A percentile compares a stretch with the other conserved stretches of the same genome.
Evolutionary conservation across 768 basidiomycete species (phyloP).

Genomic region (Lentinula lateritia): DNA sequence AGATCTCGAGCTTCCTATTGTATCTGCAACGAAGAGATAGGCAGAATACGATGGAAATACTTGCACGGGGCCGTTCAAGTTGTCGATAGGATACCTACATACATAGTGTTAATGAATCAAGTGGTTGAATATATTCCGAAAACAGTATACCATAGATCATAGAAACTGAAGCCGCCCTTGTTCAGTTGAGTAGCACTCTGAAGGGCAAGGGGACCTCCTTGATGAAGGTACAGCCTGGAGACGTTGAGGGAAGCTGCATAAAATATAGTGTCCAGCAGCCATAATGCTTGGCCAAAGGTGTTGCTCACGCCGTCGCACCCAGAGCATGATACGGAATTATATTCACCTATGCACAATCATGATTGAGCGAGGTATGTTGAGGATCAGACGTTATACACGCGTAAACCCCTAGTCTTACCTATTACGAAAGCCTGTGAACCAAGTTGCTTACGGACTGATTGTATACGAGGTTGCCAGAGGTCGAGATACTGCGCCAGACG

Average conservation of each 20-base stretch:
- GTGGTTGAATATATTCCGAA: too few relatives aligned
- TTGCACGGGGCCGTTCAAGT: constrained; percentile 40
- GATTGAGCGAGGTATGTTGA: not conserved
- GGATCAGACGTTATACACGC: too few relatives aligned
- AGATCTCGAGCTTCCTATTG: constrained; percentile 37
- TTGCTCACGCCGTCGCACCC: constrained; percentile 45
- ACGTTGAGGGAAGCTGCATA: constrained; percentile 47
- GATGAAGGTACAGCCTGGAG: constrained; percentile 49
- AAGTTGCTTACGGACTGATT: constrained; percentile 38
- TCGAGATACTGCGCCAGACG: constrained; percentile 47
- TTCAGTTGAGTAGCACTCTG: constrained; percentile 47
- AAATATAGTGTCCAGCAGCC: constrained; percentile 43
- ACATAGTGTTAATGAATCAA: not conserved
- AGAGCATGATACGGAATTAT: constrained; percentile 50
- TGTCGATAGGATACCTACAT: constrained; percentile 42
- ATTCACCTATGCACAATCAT: constrained; percentile 33
- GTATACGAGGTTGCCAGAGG: constrained; percentile 49
- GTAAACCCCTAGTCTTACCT: constrained; percentile 22
- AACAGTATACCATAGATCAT: constrained; percentile 35
- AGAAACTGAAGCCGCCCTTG: constrained; percentile 39
- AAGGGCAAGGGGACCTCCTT: constrained; percentile 46
- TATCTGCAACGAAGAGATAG: constrained; percentile 46
- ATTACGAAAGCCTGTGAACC: constrained; percentile 45
- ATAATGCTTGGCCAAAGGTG: constrained; percentile 51
- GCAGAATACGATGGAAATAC: constrained; percentile 50